These are phyloP conservation scores for Candida arabinofermentans DNA, from an alignment of 805 yeast species.

Conservation along the genomic window DNA sequence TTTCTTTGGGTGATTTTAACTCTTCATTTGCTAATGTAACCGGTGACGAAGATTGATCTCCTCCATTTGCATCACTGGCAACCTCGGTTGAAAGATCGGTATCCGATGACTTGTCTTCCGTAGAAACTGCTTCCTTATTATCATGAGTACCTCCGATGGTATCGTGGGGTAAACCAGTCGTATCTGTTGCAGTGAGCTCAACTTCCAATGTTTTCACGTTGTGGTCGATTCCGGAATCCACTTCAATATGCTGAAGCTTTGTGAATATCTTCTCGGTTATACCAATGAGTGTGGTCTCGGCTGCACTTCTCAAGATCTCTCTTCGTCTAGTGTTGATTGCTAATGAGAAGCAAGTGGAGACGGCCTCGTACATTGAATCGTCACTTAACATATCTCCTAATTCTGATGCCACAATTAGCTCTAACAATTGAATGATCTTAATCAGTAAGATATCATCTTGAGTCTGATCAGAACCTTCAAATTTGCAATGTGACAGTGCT, in stretches of 20 bases:
- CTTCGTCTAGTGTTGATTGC: slow-evolving; percentile 91
- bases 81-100: background rate
- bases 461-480: slow-evolving; percentile 90
- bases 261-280: slow-evolving; percentile 68
- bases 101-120: background rate
- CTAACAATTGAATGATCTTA: slow-evolving; percentile 74
- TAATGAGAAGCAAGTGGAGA: slow-evolving; percentile 85
- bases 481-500: slow-evolving; percentile 87
- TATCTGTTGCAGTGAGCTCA: slow-evolving; percentile 22
- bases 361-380: slow-evolving; percentile 79
- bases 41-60: background rate
- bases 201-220: slow-evolving; percentile 26
- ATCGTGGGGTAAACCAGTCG: slow-evolving; percentile 48
- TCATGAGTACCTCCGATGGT: slow-evolving; percentile 46
- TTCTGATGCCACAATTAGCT: slow-evolving; percentile 59
- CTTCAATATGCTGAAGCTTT: slow-evolving; percentile 51
- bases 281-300: slow-evolving; percentile 73
- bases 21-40: background rate
- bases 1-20: slow-evolving; percentile 1
- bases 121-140: background rate
- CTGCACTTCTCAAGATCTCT: slow-evolving; percentile 83
- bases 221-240: slow-evolving; percentile 25
- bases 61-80: background rate
- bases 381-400: slow-evolving; percentile 68
- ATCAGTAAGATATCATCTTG: slow-evolving; percentile 89